Percentiles rank a stretch among this genome's conserved stretches.
Conservation (phyloP, 306 rosid genomes). For the Rosa lucieae region DNA sequence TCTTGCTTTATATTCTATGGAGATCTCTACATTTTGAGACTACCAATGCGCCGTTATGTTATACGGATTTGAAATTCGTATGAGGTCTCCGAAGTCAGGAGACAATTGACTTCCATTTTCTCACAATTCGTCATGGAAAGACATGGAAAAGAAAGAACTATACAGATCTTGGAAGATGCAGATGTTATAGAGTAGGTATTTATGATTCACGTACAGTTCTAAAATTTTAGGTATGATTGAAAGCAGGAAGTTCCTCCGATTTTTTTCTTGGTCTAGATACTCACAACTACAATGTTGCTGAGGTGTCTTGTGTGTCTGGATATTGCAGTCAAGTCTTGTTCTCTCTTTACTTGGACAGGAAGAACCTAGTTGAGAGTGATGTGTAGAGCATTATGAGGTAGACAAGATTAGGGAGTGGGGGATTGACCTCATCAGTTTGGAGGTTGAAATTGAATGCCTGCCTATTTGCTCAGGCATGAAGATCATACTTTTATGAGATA, state of each 20-base stretch:
- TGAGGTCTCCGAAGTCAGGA: no score
- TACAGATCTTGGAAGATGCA: background rate
- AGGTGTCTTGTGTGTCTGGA: background rate
- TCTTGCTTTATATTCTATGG: no score
- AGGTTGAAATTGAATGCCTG: background rate
- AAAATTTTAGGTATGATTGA: no score
- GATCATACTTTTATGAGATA: conserved; percentile 4
- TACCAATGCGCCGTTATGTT: no score
- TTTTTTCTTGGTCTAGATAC: background rate
- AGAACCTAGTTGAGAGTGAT: background rate
- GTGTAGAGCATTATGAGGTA: background rate
- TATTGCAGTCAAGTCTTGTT: background rate
- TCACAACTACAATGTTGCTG: background rate
- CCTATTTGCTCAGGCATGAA: background rate
- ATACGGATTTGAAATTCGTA: no score
- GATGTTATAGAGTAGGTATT: background rate
- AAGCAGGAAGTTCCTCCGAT: background rate
- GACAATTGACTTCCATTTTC: no score
- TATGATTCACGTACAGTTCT: background rate
- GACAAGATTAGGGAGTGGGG: conserved; percentile 5
- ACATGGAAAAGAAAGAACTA: no score
- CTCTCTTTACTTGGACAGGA: background rate
- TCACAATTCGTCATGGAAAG: no score
- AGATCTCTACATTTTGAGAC: no score
- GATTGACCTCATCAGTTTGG: background rate